Evolutionary conservation across 2,329 filamentous ascomycete genomes (phyloP).

Genomic region (Phoma sp.): DNA sequence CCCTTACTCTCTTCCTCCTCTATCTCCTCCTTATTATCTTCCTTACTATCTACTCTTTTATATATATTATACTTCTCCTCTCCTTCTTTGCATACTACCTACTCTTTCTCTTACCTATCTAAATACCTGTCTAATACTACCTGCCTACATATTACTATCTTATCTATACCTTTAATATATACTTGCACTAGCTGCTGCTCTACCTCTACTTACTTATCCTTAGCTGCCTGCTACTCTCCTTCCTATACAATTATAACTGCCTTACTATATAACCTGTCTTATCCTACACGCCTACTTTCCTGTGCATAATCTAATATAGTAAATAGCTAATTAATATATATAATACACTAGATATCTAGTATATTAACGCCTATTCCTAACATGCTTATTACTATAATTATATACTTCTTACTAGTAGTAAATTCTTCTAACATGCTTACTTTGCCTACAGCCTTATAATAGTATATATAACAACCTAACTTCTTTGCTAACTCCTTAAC

Average conservation of each 20-base stretch:
- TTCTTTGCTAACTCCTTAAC: slow-evolving; percentile 15
- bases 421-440: slow-evolving; percentile 17
- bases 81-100: slow-evolving; percentile 2
- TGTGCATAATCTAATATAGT: no score
- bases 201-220: slow-evolving; percentile 4
- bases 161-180: slow-evolving; percentile 6
- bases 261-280: neutral
- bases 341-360: no score
- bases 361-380: no score
- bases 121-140: slow-evolving; percentile 20
- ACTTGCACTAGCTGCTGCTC: slow-evolving; percentile 3
- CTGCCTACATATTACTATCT: slow-evolving; percentile 3
- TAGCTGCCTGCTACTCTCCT: neutral
- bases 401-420: slow-evolving; percentile 2
- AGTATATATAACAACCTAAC: slow-evolving; percentile 17
- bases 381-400: neutral
- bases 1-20: neutral
- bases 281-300: neutral
- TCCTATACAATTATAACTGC: neutral
- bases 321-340: no score
- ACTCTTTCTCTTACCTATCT: slow-evolving; percentile 6
- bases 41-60: slow-evolving; percentile 1
- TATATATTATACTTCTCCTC: neutral
- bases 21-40: slow-evolving; percentile 3
- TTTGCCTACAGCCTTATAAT: slow-evolving; percentile 12